Evolutionary conservation across 352 stramenopile species (phyloP), one percentile per base, ranked within the genome.

Genomic region (Phytophthora syringae): DNA sequence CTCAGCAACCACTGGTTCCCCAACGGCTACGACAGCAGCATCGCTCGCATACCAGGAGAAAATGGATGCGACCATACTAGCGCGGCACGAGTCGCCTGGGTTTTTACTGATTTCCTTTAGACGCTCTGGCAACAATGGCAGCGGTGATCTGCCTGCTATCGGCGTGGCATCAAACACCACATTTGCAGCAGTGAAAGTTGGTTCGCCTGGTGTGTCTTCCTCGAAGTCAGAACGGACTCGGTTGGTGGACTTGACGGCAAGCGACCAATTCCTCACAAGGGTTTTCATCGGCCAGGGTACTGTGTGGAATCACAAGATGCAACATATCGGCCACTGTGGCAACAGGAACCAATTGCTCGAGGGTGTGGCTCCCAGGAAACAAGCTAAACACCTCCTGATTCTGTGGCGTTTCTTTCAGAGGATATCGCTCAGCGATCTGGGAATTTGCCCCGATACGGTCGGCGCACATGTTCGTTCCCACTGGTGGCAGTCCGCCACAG

Each of bases 1-100:
- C 57, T 83, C 16, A 83, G 80, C 60, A 74, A 77, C 28, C 50
- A 70, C n/a, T 55, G 54, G 24, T 83, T 73, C 42, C 72, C 72
- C 18, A 76, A 84, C 61, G 66, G 60, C 55, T 84, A 81, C 51
- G 72, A 84, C 54, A 81, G 72, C 36, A 77, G 72, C 39, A 50
- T 77, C 21, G n/a, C n/a, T n/a, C n/a, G n/a, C n/a, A n/a, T n/a
- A 84, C 69, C 2, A 66, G 74, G 22, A 70, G 15, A 37, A 24
- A 6, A 9, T 57, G 28, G n/a, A 51, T 13, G 61, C 59, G 9
- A 42, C 30, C 6, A 66, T 81, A 18, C 42, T 82, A 9, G 74
- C 58, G 6, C 60, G 67, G 2, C 74, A 77, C n/a, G 47, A 62
- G 7, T 82, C 74, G 21, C 59, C 70, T 1, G 48, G 30, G 5